A percentile compares a stretch with the other conserved stretches of the same genome.
Conservation (phyloP, 768 basidiomycete genomes). For the Galerina marginata region DNA sequence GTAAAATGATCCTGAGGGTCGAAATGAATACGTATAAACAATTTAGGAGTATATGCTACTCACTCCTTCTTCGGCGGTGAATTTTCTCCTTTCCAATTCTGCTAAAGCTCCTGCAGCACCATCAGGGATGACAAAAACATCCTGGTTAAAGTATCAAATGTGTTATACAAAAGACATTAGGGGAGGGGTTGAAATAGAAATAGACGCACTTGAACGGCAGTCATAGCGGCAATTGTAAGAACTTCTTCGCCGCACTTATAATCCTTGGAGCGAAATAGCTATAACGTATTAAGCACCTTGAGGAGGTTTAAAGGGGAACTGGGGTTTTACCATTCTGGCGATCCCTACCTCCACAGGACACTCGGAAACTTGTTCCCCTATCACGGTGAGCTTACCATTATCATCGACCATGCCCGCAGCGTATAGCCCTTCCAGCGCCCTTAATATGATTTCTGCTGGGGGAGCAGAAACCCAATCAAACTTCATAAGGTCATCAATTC, state of each 20-base stretch:
- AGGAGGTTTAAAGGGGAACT: slow-evolving; percentile 5
- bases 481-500: slow-evolving; percentile 93
- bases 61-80: slow-evolving; percentile 98
- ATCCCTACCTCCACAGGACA: slow-evolving; percentile 92
- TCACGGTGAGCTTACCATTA: slow-evolving; percentile 73
- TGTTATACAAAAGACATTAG: neutral
- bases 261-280: slow-evolving; percentile 89
- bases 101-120: slow-evolving; percentile 85
- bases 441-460: slow-evolving; percentile 81
- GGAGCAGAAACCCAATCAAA: slow-evolving; percentile 96
- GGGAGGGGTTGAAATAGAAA: neutral
- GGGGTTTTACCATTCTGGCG: slow-evolving; percentile 81
- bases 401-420: slow-evolving; percentile 85
- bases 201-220: slow-evolving; percentile 75
- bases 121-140: slow-evolving; percentile 88
- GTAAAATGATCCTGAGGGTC: slow-evolving; percentile 86
- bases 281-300: neutral
- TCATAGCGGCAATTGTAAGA: slow-evolving; percentile 95
- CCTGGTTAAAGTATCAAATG: slow-evolving; percentile 47
- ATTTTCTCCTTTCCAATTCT: slow-evolving; percentile 93
- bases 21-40: neutral
- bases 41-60: slow-evolving; percentile 25
- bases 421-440: slow-evolving; percentile 85
- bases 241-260: slow-evolving; percentile 95
- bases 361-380: slow-evolving; percentile 90